Base-by-base conservation (phyloP, 371 early-diverging fungal genomes). In the Mortierella sp. region DNA sequence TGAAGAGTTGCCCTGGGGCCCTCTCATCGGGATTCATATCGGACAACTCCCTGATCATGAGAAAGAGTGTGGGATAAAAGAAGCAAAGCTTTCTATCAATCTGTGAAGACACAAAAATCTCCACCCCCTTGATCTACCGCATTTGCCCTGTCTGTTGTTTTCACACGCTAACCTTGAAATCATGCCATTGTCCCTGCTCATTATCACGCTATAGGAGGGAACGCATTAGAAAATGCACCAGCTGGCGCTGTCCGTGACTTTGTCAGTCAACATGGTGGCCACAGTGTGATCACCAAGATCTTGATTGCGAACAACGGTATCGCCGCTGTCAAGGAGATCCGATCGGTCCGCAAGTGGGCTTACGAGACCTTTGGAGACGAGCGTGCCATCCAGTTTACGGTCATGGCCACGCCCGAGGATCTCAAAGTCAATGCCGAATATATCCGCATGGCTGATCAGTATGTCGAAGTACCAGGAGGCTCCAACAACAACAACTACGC, bases 261-360 rank as follows among this genome's bases (percentile, higher is more conserved):
- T 80, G 93, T 94, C 58, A 83, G 87, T 80, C 84, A 87, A 50
- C 82, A 91, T 72, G 90, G 89, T 60, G 95, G 95, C 54, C 94
- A 94, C 79, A 93, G 93, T 34, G 94, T 94, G 10, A 95, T 95
- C 71, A 89, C 89, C 24, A 91, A 90, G 69, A 91, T 98, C 19
- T 86, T 98, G 67, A 96, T 98, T 74, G 99, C 99, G 70, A 99
- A 99, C 88, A 99, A 98, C 87, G 99, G 99, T 70, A 96, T 99
- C 84, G 99, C 98, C 6, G 99, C 99, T 52, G 96, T 98, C 80
- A 99, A 99, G 82, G 98, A 96, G 85, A 98, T 99, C 64, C 90
- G 98, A 48, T 97, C 98, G 2, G 94, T 99, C 31, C 91, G 98
- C 62, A 92, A 98, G 79, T 99, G 98, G 96, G 92, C 99, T 6